Evolutionary conservation across 257 asterid species (phyloP).

Genomic region (Rehmannia glutinosa): DNA sequence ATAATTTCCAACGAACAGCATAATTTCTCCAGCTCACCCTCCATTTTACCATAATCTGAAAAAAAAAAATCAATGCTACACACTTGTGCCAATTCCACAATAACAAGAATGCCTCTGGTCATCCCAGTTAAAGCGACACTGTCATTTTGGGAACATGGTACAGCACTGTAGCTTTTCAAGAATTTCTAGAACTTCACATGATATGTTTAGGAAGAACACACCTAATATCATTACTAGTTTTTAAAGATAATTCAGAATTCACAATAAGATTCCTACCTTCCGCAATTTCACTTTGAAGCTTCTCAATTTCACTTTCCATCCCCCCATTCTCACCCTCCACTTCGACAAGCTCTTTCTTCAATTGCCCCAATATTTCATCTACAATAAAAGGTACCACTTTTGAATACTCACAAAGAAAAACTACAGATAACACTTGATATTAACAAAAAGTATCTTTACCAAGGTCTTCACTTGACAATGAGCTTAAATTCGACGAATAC

Average conservation of each 20-base stretch:
- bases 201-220: not conserved
- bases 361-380: constrained; percentile 51
- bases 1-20: constrained; percentile 46
- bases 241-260: not conserved
- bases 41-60: constrained; percentile 55
- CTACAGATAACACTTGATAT: not conserved
- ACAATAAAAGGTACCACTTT: not conserved
- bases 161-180: not conserved
- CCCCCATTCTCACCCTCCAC: constrained; percentile 52
- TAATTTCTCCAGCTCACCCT: constrained; percentile 56
- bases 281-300: constrained; percentile 36
- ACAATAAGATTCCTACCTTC: constrained; percentile 45
- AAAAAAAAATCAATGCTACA: not conserved
- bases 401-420: not conserved
- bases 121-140: constrained; percentile 2
- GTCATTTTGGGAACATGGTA: not conserved
- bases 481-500: constrained; percentile 32
- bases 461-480: constrained; percentile 42
- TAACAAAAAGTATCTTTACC: constrained; percentile 30
- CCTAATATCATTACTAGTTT: not conserved
- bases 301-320: constrained; percentile 46
- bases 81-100: not conserved
- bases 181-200: not conserved
- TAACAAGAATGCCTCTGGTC: not conserved
- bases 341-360: constrained; percentile 50